Percentiles rank a stretch among this genome's conserved stretches.
phyloP scores from a whole-genome alignment of 805 yeast genomes.

The Kuraishia floccosa region DNA sequence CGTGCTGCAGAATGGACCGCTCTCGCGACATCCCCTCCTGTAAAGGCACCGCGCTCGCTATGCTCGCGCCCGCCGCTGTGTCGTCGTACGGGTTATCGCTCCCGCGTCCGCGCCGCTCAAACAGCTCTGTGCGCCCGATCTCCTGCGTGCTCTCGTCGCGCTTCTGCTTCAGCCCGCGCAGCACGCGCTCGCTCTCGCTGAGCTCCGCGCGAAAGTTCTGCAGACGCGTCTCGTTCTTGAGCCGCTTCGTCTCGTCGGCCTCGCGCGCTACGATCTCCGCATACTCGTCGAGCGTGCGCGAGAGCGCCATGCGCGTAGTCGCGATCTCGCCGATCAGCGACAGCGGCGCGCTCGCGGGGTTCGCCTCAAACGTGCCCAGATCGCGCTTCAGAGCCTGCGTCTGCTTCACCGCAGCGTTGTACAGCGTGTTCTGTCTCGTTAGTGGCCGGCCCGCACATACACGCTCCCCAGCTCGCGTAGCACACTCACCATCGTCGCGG shows the following conservation, averaged over 20 bases:
- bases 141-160: constrained; percentile 43
- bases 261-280: constrained; percentile 36
- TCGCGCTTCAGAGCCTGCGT: constrained; percentile 64
- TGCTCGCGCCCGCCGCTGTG: constrained; percentile 8
- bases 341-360: constrained; percentile 59
- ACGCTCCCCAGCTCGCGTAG: too few species aligned
- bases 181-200: constrained; percentile 33
- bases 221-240: constrained; percentile 52
- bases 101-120: constrained; percentile 34
- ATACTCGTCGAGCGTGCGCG: constrained; percentile 52
- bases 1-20: constrained; percentile 46
- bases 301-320: constrained; percentile 68
- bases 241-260: constrained; percentile 42
- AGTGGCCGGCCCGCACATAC: too few species aligned
- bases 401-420: constrained; percentile 85
- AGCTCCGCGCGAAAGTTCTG: constrained; percentile 39
- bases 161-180: constrained; percentile 39
- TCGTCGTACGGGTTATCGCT: constrained; percentile 39
- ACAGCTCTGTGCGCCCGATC: constrained; percentile 36
- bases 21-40: constrained; percentile 66
- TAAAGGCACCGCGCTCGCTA: constrained; percentile 20
- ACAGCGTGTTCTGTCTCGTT: constrained; percentile 81
- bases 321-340: constrained; percentile 54
- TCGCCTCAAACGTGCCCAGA: constrained; percentile 50
- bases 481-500: too few species aligned